phyloP scores from a whole-genome alignment of 2,329 filamentous ascomycete species.

The Penicillium janthinellum region DNA sequence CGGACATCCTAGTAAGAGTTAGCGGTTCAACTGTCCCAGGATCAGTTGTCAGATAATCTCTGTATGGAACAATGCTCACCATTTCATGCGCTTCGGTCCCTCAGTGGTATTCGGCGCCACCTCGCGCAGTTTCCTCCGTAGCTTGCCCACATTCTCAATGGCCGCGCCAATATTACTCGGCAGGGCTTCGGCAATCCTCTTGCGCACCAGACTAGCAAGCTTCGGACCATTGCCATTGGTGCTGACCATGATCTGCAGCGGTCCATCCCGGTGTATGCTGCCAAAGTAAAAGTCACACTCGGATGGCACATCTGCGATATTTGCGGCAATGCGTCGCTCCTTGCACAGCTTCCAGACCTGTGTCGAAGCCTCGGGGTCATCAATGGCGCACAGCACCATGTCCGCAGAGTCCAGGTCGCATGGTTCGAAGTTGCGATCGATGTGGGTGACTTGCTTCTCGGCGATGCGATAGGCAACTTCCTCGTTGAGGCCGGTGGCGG shows the following conservation, averaged over 20 bases:
- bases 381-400: slow-evolving; percentile 92
- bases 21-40: not conserved
- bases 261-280: slow-evolving; percentile 90
- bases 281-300: slow-evolving; percentile 99
- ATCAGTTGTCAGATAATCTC: not conserved
- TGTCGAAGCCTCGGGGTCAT: slow-evolving; percentile 88
- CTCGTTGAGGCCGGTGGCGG: slow-evolving; percentile 75
- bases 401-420: slow-evolving; percentile 78
- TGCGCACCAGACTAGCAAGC: slow-evolving; percentile 81
- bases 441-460: slow-evolving; percentile 72
- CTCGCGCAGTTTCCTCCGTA: slow-evolving; percentile 77
- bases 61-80: slow-evolving; percentile 54
- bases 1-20: slow-evolving; percentile 72
- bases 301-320: slow-evolving; percentile 93
- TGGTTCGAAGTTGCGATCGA: slow-evolving; percentile 82
- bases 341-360: slow-evolving; percentile 94
- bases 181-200: slow-evolving; percentile 74
- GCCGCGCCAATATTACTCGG: slow-evolving; percentile 81
- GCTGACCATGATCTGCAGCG: slow-evolving; percentile 96
- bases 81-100: slow-evolving; percentile 85
- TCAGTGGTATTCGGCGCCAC: slow-evolving; percentile 72
- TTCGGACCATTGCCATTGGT: slow-evolving; percentile 96
- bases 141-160: slow-evolving; percentile 77
- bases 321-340: slow-evolving; percentile 77
- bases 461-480: slow-evolving; percentile 84